Evolutionary conservation across 2,329 filamentous ascomycete genomes (phyloP).

Genomic region (Colletotrichum caudatum): DNA sequence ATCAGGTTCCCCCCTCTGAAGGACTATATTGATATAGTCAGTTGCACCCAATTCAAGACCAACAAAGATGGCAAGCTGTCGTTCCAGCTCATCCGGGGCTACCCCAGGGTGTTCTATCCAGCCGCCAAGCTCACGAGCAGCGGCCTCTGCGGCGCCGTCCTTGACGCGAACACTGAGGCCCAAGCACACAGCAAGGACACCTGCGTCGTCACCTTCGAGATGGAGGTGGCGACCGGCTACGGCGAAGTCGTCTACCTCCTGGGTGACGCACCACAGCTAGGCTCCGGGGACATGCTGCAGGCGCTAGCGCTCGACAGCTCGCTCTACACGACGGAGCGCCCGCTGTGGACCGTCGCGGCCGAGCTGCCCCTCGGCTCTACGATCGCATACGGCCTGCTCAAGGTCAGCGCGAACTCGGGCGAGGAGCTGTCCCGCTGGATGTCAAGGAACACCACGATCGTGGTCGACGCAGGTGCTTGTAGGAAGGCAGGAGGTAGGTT

Average conservation of each 20-base stretch:
- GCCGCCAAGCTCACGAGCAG: neutral
- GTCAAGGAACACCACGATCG: neutral
- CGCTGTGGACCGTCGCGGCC: neutral
- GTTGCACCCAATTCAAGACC: neutral
- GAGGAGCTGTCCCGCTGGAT: neutral
- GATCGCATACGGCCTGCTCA: neutral
- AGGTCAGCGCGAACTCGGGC: neutral
- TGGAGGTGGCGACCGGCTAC: neutral
- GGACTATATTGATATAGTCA: neutral
- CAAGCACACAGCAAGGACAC: neutral
- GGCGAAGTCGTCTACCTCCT: neutral
- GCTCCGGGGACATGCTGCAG: neutral
- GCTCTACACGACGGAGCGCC: neutral
- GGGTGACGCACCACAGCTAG: neutral
- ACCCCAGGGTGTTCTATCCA: neutral
- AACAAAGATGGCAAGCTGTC: neutral
- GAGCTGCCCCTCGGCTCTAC: neutral
- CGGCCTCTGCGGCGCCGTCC: neutral
- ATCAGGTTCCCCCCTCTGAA: neutral
- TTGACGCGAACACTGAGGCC: neutral
- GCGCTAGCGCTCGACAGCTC: neutral
- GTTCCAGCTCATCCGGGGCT: conserved; percentile 1
- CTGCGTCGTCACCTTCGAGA: neutral
- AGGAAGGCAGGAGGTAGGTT: neutral
- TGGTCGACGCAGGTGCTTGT: neutral